Evolutionary conservation across 495 filamentous ascomycete genomes (phyloP).

Genomic region (Penicillium canescens): DNA sequence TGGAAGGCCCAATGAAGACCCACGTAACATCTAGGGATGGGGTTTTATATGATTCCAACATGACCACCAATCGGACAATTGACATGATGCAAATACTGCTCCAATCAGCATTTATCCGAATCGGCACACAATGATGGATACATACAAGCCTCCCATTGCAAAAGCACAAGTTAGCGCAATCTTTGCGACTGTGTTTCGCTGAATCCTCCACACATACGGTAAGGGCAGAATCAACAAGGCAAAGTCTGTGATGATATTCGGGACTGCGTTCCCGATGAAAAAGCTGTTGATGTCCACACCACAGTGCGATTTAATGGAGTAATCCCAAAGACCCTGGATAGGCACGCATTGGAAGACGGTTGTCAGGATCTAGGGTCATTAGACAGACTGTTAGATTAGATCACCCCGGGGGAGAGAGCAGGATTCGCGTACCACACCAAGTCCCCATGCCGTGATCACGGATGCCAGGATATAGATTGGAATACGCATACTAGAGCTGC

Average conservation of each 20-base stretch:
- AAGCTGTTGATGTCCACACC: not conserved
- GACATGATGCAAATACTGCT: slow-evolving; percentile 1
- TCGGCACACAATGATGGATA: not conserved
- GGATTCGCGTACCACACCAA: not conserved
- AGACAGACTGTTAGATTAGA: not conserved
- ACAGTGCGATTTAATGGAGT: not conserved
- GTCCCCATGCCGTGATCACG: not conserved
- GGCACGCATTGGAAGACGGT: slow-evolving; percentile 1
- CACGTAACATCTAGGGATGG: not conserved
- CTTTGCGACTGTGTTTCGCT: not conserved
- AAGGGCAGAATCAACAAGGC: not conserved
- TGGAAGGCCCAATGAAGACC: not conserved
- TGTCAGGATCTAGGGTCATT: not conserved
- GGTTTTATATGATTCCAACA: too few species aligned
- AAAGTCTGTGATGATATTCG: not conserved
- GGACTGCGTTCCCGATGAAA: not conserved
- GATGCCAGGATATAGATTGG: not conserved
- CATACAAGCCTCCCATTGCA: not conserved
- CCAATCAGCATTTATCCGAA: not conserved
- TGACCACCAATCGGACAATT: not conserved
- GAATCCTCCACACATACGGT: not conserved
- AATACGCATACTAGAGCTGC: not conserved
- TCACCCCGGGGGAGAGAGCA: too few species aligned
- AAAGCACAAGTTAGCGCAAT: not conserved
- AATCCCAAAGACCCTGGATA: not conserved